Conservation (phyloP, 2,329 filamentous ascomycete species). For the Biscogniauxia marginata region DNA sequence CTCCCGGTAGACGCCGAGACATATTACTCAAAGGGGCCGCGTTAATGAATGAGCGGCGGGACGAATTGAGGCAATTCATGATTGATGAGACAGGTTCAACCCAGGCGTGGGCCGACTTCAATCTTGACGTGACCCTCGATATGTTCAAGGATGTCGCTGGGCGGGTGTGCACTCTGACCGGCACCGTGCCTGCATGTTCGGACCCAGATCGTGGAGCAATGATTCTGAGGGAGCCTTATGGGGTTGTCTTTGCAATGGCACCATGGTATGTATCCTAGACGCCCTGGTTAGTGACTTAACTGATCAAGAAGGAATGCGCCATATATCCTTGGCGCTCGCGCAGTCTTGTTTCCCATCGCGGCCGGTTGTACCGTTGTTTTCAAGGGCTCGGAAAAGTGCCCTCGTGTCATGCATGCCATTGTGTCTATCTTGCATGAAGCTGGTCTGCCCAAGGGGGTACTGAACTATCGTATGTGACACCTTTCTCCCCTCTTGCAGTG, state of each 20-base stretch:
- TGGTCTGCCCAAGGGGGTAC: constrained; percentile 62
- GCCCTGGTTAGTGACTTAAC: constrained; percentile 35
- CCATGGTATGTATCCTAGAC: constrained; percentile 68
- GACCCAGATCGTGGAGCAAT: constrained; percentile 58
- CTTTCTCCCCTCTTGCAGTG: neutral
- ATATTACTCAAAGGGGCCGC: constrained; percentile 70
- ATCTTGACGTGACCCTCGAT: constrained; percentile 36
- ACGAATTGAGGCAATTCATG: constrained; percentile 62
- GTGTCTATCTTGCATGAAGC: constrained; percentile 59
- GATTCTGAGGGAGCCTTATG: constrained; percentile 72
- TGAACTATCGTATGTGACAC: constrained; percentile 49
- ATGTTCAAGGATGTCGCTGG: constrained; percentile 44
- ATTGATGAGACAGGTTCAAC: constrained; percentile 45
- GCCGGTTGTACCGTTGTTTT: constrained; percentile 64
- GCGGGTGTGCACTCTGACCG: constrained; percentile 36
- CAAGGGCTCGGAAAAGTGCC: constrained; percentile 60
- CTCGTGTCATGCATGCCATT: constrained; percentile 56
- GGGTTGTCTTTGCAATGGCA: constrained; percentile 75
- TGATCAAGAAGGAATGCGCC: constrained; percentile 40
- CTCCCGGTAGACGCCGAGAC: constrained; percentile 58
- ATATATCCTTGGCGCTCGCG: constrained; percentile 41
- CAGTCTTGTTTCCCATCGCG: constrained; percentile 58
- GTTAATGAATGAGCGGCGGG: constrained; percentile 56
- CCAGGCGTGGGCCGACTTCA: constrained; percentile 42
- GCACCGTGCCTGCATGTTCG: constrained; percentile 33